Conservation (phyloP, 2,329 filamentous ascomycete genomes). For the Ceratocystis eucalypticola region DNA sequence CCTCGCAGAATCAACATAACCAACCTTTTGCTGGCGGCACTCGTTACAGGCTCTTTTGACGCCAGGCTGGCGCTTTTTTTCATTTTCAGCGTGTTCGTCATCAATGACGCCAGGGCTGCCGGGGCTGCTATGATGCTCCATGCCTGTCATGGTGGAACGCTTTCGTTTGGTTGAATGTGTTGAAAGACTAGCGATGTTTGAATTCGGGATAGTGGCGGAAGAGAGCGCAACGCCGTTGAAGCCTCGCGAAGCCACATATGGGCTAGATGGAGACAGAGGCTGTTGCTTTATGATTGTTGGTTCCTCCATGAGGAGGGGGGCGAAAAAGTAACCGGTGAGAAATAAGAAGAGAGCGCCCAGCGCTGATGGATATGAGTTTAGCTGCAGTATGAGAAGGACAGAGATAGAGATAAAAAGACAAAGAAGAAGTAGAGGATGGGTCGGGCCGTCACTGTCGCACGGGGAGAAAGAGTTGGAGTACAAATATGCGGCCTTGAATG, state of each 20-base stretch:
- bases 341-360: neutral
- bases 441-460: neutral
- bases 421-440: neutral
- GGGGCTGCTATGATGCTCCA: constrained; percentile 43
- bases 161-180: constrained; percentile 50
- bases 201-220: constrained; percentile 33
- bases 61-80: constrained; percentile 52
- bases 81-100: constrained; percentile 40
- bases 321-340: neutral
- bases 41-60: constrained; percentile 75
- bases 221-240: constrained; percentile 11
- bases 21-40: constrained; percentile 73
- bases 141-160: constrained; percentile 35
- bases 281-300: constrained; percentile 7
- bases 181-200: constrained; percentile 29
- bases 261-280: constrained; percentile 12
- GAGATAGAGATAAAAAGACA: no score
- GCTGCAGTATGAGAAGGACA: neutral
- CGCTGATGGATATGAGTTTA: neutral
- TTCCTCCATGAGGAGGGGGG: constrained; percentile 9
- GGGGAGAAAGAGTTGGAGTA: neutral
- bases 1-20: constrained; percentile 22
- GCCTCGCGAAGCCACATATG: constrained; percentile 12
- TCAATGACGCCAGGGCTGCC: constrained; percentile 46
- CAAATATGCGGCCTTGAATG: neutral